phyloP scores from a whole-genome alignment of 208 protist species.

The Trypanosoma melophagium region DNA sequence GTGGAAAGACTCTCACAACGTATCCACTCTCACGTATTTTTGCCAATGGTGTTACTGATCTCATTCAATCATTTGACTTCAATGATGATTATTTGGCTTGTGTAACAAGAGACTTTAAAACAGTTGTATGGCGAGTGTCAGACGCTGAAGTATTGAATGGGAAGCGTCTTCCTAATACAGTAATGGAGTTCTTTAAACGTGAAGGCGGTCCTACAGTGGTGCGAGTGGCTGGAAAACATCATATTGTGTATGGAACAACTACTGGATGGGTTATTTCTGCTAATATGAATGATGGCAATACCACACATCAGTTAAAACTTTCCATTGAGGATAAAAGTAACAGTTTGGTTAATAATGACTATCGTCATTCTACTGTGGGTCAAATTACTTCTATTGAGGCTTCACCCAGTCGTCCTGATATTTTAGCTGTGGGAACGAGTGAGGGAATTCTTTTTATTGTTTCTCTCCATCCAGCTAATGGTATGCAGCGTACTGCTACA shows the following conservation, averaged over 20 bases:
- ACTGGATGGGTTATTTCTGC: conserved; percentile 73
- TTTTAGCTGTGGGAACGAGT: conserved; percentile 70
- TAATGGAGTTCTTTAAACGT: conserved; percentile 47
- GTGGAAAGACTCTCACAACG: neutral
- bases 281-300: conserved; percentile 62
- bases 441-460: conserved; percentile 66
- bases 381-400: conserved; percentile 65
- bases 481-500: conserved; percentile 46
- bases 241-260: conserved; percentile 74
- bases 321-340: neutral
- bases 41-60: conserved; percentile 42
- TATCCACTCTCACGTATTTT: conserved; percentile 63
- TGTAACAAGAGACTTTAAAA: conserved; percentile 44
- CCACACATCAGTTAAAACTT: conserved; percentile 19
- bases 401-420: conserved; percentile 58
- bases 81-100: conserved; percentile 83
- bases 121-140: conserved; percentile 54
- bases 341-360: neutral
- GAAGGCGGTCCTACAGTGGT: conserved; percentile 70
- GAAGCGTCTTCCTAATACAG: conserved; percentile 36
- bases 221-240: conserved; percentile 78
- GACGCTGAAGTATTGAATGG: conserved; percentile 55
- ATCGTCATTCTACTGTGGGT: conserved; percentile 26
- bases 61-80: conserved; percentile 70
- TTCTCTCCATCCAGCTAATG: conserved; percentile 66